A percentile compares a stretch with the other conserved stretches of the same genome.
These are phyloP conservation scores for Vitis cinerea DNA, from an alignment of 164 flowering plant genomes.

Conservation along the genomic window DNA sequence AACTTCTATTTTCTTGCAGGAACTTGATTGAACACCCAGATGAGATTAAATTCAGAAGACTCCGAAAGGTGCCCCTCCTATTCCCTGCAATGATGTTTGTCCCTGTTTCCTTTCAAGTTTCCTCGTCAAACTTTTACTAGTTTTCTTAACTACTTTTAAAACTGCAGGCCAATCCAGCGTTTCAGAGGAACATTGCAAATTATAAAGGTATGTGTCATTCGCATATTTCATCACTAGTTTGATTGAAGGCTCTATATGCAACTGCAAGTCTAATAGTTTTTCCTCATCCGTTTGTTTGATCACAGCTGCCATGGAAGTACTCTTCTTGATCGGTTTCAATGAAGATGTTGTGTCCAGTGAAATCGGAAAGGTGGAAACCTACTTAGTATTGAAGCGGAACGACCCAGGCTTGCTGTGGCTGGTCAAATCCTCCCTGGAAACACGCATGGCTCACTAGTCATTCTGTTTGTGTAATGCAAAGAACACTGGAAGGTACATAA, in stretches of 20 bases:
- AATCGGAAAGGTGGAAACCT: slow-evolving; percentile 58
- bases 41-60: slow-evolving; percentile 68
- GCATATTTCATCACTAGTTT: neutral
- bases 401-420: slow-evolving; percentile 95
- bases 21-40: slow-evolving; percentile 83
- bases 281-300: neutral
- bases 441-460: slow-evolving; percentile 34
- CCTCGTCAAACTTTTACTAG: neutral
- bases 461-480: too few species aligned
- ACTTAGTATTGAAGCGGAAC: slow-evolving; percentile 71
- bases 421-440: slow-evolving; percentile 82
- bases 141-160: neutral
- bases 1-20: slow-evolving; percentile 37
- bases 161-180: slow-evolving; percentile 75
- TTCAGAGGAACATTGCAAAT: slow-evolving; percentile 64
- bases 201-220: slow-evolving; percentile 55
- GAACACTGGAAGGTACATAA: too few species aligned
- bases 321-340: slow-evolving; percentile 62
- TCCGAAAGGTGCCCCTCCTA: slow-evolving; percentile 66
- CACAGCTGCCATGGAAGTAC: slow-evolving; percentile 89
- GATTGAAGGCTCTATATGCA: neutral
- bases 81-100: neutral
- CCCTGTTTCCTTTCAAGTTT: neutral
- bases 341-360: slow-evolving; percentile 59
- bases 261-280: neutral